Evolutionary conservation across 2,329 filamentous ascomycete genomes (phyloP).

Genomic region (Tolypocladium endophyticum): DNA sequence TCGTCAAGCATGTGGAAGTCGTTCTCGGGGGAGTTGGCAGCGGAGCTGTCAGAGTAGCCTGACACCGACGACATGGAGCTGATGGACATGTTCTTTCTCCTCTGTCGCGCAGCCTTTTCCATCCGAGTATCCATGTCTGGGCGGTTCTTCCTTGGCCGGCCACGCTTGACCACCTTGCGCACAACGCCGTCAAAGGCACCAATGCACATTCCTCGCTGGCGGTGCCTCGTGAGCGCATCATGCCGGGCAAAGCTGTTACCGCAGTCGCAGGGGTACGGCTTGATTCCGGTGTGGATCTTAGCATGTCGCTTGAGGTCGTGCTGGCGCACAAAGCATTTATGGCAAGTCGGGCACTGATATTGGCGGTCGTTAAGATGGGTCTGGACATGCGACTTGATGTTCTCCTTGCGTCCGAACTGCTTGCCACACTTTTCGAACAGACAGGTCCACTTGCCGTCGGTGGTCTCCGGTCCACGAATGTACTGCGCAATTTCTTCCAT

Average conservation of each 20-base stretch:
- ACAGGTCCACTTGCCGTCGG: slow-evolving; percentile 73
- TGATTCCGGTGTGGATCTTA: slow-evolving; percentile 94
- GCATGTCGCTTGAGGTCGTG: slow-evolving; percentile 96
- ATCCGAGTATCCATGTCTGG: slow-evolving; percentile 45
- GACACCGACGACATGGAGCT: slow-evolving; percentile 44
- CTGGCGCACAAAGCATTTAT: slow-evolving; percentile 92
- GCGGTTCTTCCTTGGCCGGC: slow-evolving; percentile 50
- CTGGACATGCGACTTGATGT: slow-evolving; percentile 97
- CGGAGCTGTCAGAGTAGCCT: slow-evolving; percentile 46
- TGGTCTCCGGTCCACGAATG: slow-evolving; percentile 61
- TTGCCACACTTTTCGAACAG: slow-evolving; percentile 73
- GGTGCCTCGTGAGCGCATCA: slow-evolving; percentile 86
- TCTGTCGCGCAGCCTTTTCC: slow-evolving; percentile 44
- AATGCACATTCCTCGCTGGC: slow-evolving; percentile 92
- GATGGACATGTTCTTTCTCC: slow-evolving; percentile 43
- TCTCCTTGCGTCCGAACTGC: slow-evolving; percentile 92
- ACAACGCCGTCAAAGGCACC: slow-evolving; percentile 79
- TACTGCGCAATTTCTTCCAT: slow-evolving; percentile 71
- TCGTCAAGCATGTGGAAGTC: slow-evolving; percentile 37
- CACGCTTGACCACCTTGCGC: slow-evolving; percentile 50
- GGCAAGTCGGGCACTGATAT: slow-evolving; percentile 85
- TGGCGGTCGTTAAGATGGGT: slow-evolving; percentile 95
- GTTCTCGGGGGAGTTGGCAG: slow-evolving; percentile 39
- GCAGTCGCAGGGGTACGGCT: slow-evolving; percentile 90
- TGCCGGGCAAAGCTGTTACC: slow-evolving; percentile 92